Evolutionary conservation across 345 rosid species (phyloP), one percentile per base, ranked within the genome.

Genomic region (Eucalyptus coolabah): DNA sequence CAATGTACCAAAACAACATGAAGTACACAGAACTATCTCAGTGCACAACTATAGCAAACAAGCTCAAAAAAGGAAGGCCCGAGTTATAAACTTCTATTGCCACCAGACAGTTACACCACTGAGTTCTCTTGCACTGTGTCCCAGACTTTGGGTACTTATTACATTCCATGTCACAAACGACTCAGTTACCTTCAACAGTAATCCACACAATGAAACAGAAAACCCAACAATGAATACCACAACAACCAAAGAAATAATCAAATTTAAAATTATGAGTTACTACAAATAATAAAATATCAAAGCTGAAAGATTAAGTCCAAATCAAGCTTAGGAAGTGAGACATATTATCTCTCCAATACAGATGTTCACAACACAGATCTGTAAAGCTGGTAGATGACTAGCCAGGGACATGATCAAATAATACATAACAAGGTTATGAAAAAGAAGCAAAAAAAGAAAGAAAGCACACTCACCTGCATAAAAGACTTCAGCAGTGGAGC

Each of bases 401-500:
- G 16, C 83, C 16, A 40, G 6, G 28, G 47, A 69, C 83, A 21
- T 21, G 50, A 88, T 6, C 24, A 26, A 45, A 51, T 53, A 12
- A 40, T 34, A 18, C 32, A 30, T 24, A 40, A 54, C 67, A 80
- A 37, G 6, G 59, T 51, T 42, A n/a, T 28, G 53, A 65, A 30
- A 59, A 81, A 72, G 80, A 56, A 42, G 32, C 59, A 23, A 24
- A 88, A 23, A 24, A 89, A 37, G 40, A 60, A 51, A 54, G 50
- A 50, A 67, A 87, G 89, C 85, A 90, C 44, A 47, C 34, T 50
- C 89, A 95, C 99, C 98, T 97, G 98, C 98, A 98, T 96, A 92
- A 98, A 96, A 86, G 99, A 95, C 93, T 96, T 96, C 50, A 97
- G 93, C 90, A 97, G 93, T 54, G 98, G 98, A n/a, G 98, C 90